These are phyloP conservation scores for Porpolomopsis calyptriformis DNA, from an alignment of 768 basidiomycete species.

Conservation along the genomic window DNA sequence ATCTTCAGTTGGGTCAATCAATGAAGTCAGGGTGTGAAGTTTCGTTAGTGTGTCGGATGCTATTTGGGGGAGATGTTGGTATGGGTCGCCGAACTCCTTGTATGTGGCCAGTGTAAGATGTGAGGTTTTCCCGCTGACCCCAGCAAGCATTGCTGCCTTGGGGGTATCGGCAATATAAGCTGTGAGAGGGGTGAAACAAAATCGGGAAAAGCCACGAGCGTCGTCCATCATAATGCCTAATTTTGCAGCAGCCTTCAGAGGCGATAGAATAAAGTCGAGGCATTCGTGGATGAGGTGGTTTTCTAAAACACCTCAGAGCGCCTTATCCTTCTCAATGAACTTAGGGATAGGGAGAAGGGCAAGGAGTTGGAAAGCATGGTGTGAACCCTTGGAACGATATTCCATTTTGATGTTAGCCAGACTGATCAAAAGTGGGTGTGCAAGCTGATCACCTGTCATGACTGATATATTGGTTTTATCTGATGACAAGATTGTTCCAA, in stretches of 20 bases:
- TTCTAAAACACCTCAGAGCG: slow-evolving; percentile 19
- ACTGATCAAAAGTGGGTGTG: slow-evolving; percentile 21
- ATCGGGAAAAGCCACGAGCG: slow-evolving; percentile 15
- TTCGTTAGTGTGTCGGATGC: slow-evolving; percentile 14
- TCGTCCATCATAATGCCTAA: slow-evolving; percentile 21
- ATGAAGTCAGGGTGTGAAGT: slow-evolving; percentile 9
- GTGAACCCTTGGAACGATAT: slow-evolving; percentile 21
- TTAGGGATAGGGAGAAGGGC: slow-evolving; percentile 24
- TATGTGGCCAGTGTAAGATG: slow-evolving; percentile 22
- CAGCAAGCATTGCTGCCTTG: slow-evolving; percentile 20
- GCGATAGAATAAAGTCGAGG: slow-evolving; percentile 20
- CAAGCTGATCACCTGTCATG: slow-evolving; percentile 21
- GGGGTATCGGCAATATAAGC: slow-evolving; percentile 26
- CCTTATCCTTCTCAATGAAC: slow-evolving; percentile 16
- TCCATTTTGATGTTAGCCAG: slow-evolving; percentile 23
- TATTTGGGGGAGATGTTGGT: slow-evolving; percentile 18
- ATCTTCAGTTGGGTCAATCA: slow-evolving; percentile 15
- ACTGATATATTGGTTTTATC: slow-evolving; percentile 25
- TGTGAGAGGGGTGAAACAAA: slow-evolving; percentile 21
- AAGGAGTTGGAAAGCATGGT: slow-evolving; percentile 18
- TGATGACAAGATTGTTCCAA: slow-evolving; percentile 21
- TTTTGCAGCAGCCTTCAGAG: slow-evolving; percentile 21
- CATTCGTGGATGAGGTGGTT: slow-evolving; percentile 19
- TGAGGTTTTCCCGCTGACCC: slow-evolving; percentile 22
- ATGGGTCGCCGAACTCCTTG: slow-evolving; percentile 22